These are phyloP conservation scores for Pythium guiyangense DNA, from an alignment of 352 stramenopile species.

Conservation along the genomic window DNA sequence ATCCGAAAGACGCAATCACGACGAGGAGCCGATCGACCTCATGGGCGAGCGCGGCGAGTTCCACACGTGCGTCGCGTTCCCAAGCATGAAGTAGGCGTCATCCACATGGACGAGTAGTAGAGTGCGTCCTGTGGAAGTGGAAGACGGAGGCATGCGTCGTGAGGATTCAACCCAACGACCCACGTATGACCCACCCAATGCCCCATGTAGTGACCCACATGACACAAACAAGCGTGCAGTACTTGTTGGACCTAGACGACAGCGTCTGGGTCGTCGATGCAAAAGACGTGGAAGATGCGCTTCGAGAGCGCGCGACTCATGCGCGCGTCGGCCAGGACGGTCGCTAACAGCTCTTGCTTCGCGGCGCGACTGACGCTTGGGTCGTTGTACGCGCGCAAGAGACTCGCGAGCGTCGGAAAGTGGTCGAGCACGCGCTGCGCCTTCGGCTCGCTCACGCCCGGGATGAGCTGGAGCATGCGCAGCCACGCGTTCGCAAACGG, in stretches of 20 bases:
- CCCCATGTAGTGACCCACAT: not conserved
- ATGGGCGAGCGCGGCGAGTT: constrained; percentile 91
- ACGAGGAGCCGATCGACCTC: constrained; percentile 63
- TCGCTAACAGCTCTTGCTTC: constrained; percentile 54
- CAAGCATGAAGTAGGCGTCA: constrained; percentile 34
- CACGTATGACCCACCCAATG: not conserved
- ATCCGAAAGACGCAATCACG: too few relatives aligned
- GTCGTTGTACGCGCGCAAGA: constrained; percentile 46
- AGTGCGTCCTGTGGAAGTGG: too few relatives aligned
- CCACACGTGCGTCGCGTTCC: constrained; percentile 83
- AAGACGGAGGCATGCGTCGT: too few relatives aligned
- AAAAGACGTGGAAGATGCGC: constrained; percentile 56
- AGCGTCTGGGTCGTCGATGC: constrained; percentile 26
- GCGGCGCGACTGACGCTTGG: constrained; percentile 20
- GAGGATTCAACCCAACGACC: not conserved
- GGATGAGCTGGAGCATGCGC: constrained; percentile 79
- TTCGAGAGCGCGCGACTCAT: constrained; percentile 47
- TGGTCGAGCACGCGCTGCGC: constrained; percentile 57
- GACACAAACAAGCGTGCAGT: too few relatives aligned
- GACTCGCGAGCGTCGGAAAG: constrained; percentile 53
- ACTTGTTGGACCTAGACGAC: too few relatives aligned
- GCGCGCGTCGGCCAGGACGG: constrained; percentile 38
- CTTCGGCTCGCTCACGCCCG: constrained; percentile 64
- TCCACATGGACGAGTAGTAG: too few relatives aligned
- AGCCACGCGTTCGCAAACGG: constrained; percentile 57